These are phyloP conservation scores for Moesziomyces parantarcticus DNA, from an alignment of 1,284 basidiomycete species.

Conservation along the genomic window DNA sequence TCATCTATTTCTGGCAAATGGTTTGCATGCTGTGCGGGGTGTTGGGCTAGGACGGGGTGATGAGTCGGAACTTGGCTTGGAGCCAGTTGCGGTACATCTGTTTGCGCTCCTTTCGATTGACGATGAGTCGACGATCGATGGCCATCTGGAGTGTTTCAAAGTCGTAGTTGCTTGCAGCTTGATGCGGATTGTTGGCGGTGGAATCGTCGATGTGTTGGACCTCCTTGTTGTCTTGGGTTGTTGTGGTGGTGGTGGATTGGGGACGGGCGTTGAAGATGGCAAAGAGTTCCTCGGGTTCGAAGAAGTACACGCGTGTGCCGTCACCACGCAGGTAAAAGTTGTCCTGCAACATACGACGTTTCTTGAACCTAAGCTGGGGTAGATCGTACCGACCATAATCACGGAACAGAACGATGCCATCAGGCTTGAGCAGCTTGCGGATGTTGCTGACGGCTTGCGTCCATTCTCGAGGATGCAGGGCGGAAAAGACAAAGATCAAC, in stretches of 20 bases:
- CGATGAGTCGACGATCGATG: slow-evolving; percentile 62
- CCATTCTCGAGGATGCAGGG: slow-evolving; percentile 95
- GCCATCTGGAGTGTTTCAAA: slow-evolving; percentile 64
- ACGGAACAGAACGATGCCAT: slow-evolving; percentile 83
- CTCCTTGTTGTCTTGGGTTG: background rate
- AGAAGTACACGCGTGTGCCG: slow-evolving; percentile 77
- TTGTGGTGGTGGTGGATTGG: slow-evolving; percentile 14
- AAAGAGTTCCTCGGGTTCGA: slow-evolving; percentile 58
- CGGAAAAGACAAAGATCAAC: slow-evolving; percentile 94
- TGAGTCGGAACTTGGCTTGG: slow-evolving; percentile 59
- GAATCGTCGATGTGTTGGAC: background rate
- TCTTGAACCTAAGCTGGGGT: slow-evolving; percentile 90
- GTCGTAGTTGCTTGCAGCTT: slow-evolving; percentile 3
- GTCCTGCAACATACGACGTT: slow-evolving; percentile 84
- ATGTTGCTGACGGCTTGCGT: slow-evolving; percentile 84
- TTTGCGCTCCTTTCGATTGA: slow-evolving; percentile 65
- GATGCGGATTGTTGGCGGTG: background rate
- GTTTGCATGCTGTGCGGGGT: too few relatives aligned
- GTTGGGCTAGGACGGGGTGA: slow-evolving; percentile 1
- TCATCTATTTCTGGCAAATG: background rate
- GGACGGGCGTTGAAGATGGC: slow-evolving; percentile 58
- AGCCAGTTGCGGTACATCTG: slow-evolving; percentile 66
- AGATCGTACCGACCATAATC: slow-evolving; percentile 95
- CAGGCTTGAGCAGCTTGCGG: slow-evolving; percentile 81
- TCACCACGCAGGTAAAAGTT: slow-evolving; percentile 83